A percentile compares a stretch with the other conserved stretches of the same genome.
These are phyloP conservation scores for Arthroderma uncinatum DNA, from an alignment of 2,329 filamentous ascomycete species.

Conservation along the genomic window DNA sequence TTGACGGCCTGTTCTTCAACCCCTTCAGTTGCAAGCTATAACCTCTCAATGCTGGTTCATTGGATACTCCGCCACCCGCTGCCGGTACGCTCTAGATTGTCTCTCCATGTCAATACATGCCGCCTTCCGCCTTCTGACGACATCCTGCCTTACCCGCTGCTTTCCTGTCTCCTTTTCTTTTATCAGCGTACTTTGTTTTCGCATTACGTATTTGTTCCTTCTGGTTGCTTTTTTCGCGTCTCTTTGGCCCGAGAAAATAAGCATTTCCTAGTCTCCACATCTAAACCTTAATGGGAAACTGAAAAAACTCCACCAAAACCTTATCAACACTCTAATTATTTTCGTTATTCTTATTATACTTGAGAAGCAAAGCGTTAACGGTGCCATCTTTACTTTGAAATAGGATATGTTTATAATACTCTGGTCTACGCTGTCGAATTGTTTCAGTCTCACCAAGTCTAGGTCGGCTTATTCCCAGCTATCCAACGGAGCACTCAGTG, in stretches of 20 bases:
- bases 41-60: not conserved
- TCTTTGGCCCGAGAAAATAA: conserved; percentile 3
- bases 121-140: not conserved
- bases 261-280: not conserved
- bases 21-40: not conserved
- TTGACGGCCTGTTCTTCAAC: not conserved
- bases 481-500: conserved; percentile 14
- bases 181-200: not conserved
- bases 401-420: conserved; percentile 36
- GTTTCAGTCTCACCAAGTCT: conserved; percentile 26
- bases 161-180: not conserved
- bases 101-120: not conserved
- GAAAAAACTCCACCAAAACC: not conserved
- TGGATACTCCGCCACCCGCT: not conserved
- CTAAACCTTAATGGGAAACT: conserved; percentile 4
- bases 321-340: not conserved
- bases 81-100: not conserved
- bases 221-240: not conserved
- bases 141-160: not conserved
- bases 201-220: not conserved
- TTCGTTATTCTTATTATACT: not conserved
- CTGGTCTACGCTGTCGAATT: conserved; percentile 34
- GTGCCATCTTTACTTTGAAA: conserved; percentile 8
- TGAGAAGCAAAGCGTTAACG: not conserved
- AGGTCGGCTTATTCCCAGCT: conserved; percentile 27